A percentile compares a stretch with the other conserved stretches of the same genome.
Conservation (phyloP, 78 protist species). For the Cavenderia fasciculata region DNA sequence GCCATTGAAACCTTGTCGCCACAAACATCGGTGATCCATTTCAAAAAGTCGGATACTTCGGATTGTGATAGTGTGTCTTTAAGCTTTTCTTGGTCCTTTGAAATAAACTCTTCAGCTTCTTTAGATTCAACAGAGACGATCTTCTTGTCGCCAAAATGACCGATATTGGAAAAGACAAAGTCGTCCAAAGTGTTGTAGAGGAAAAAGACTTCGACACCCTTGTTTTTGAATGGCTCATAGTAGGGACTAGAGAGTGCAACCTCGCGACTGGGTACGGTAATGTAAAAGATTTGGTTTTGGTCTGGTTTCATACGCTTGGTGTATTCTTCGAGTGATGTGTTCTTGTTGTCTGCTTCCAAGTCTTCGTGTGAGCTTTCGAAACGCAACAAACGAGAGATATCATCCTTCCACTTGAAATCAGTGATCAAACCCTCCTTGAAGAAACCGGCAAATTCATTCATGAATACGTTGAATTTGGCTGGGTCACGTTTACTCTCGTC, state of each 20-base stretch:
- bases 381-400: conserved; percentile 84
- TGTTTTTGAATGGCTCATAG: conserved; percentile 88
- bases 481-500: conserved; percentile 82
- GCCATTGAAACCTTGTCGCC: conserved; percentile 27
- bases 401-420: conserved; percentile 79
- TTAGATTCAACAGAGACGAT: conserved; percentile 72
- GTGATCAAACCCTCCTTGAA: conserved; percentile 91
- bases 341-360: background rate
- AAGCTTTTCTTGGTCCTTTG: conserved; percentile 5
- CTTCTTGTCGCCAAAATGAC: conserved; percentile 70
- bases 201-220: conserved; percentile 89
- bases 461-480: conserved; percentile 68
- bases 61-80: background rate
- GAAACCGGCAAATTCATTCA: conserved; percentile 77
- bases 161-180: conserved; percentile 83
- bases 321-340: conserved; percentile 86
- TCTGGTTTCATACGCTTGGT: conserved; percentile 83
- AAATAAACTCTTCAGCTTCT: conserved; percentile 65
- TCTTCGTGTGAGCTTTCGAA: conserved; percentile 57
- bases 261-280: conserved; percentile 79
- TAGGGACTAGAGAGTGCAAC: conserved; percentile 88
- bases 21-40: conserved; percentile 23
- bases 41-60: conserved; percentile 28
- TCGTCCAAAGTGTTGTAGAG: conserved; percentile 86
- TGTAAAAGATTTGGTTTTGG: conserved; percentile 90